Evolutionary conservation across 1,284 basidiomycete species (phyloP).

Genomic region (Rhodotorula mucilaginosa): DNA sequence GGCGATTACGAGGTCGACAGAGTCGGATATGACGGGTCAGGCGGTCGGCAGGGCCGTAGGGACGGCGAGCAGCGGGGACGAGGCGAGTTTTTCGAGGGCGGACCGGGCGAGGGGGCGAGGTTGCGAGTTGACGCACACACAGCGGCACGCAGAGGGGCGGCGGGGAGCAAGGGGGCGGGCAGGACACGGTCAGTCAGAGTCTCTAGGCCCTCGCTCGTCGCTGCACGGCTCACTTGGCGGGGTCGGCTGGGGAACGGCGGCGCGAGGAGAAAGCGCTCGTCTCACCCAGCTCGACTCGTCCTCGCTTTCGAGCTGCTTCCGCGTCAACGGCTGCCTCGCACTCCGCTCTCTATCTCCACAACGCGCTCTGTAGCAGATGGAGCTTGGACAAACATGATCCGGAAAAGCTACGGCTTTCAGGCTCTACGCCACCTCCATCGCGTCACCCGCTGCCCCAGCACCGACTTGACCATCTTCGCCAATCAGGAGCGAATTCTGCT

Average conservation of each 20-base stretch:
- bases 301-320: neutral
- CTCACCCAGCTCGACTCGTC: slow-evolving; percentile 3
- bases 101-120: neutral
- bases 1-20: neutral
- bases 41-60: neutral
- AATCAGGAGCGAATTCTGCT: slow-evolving; percentile 55
- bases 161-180: neutral
- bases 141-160: neutral
- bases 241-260: slow-evolving; percentile 3
- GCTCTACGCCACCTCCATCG: slow-evolving; percentile 17
- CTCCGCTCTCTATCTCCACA: neutral
- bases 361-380: no score
- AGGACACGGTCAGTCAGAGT: neutral
- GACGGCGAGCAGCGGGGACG: neutral
- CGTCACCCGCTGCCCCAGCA: neutral
- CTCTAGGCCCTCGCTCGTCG: neutral
- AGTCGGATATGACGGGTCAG: neutral
- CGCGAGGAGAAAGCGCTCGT: neutral
- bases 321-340: neutral
- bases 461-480: slow-evolving; percentile 35
- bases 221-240: neutral
- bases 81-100: neutral
- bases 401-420: neutral
- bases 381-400: no score
- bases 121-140: no score